Conservation (phyloP, 768 basidiomycete species). For the Lactifluus pinguis region DNA sequence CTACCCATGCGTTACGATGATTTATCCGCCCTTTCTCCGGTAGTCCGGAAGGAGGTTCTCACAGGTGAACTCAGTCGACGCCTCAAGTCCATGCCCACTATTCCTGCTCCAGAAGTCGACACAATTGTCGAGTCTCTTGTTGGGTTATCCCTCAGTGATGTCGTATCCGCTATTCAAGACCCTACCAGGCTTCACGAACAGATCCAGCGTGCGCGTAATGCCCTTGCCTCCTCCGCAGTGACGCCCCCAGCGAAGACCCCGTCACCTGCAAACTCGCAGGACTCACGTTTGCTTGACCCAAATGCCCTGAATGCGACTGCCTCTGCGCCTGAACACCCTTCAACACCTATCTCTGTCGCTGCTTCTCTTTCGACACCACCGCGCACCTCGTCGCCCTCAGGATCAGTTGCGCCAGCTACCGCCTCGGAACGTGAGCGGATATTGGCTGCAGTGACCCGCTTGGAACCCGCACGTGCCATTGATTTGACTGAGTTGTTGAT, state of each 20-base stretch:
- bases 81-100: conserved; percentile 46
- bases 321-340: conserved; percentile 84
- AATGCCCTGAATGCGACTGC: conserved; percentile 62
- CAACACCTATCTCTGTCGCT: conserved; percentile 73
- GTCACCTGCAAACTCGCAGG: conserved; percentile 53
- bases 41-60: conserved; percentile 79
- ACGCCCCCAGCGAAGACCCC: conserved; percentile 45
- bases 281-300: conserved; percentile 60
- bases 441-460: conserved; percentile 49
- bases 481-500: conserved; percentile 75
- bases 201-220: conserved; percentile 32
- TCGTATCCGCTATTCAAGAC: conserved; percentile 70
- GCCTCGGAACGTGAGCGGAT: conserved; percentile 69
- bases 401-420: conserved; percentile 42
- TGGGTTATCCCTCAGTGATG: conserved; percentile 60
- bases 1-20: conserved; percentile 86
- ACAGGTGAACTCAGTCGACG: conserved; percentile 76
- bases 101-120: conserved; percentile 50
- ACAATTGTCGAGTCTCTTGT: conserved; percentile 66
- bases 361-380: conserved; percentile 73
- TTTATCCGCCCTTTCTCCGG: conserved; percentile 70
- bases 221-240: conserved; percentile 25
- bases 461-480: conserved; percentile 49
- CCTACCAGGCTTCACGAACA: conserved; percentile 56
- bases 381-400: conserved; percentile 71